Conservation (phyloP, 2,329 filamentous ascomycete species). For the Clarireedia homoeocarpa region DNA sequence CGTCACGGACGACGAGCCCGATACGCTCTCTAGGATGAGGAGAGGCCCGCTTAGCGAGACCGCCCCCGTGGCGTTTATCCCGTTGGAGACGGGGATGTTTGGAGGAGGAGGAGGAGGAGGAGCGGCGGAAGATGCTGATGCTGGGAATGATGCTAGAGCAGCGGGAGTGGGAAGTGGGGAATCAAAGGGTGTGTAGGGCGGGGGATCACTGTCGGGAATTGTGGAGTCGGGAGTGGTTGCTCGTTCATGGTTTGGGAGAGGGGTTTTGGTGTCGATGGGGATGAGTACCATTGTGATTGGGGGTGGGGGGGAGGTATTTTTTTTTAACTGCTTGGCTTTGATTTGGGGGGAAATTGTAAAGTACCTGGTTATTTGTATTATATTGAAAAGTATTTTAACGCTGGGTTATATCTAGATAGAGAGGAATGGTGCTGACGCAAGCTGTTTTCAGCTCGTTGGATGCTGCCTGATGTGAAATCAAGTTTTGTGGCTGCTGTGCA, state of each 20-base stretch:
- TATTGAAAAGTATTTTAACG: background rate
- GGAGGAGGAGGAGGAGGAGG: background rate
- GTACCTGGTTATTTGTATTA: background rate
- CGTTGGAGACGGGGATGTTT: slow-evolving; percentile 13
- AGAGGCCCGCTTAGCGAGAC: slow-evolving; percentile 16
- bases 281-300: slow-evolving; percentile 11
- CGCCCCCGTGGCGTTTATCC: slow-evolving; percentile 9
- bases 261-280: slow-evolving; percentile 6
- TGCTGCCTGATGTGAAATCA: background rate
- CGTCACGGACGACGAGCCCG: slow-evolving; percentile 7
- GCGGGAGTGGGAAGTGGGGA: slow-evolving; percentile 6
- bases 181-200: background rate
- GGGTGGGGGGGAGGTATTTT: background rate
- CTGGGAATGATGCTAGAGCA: background rate
- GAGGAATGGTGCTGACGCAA: background rate
- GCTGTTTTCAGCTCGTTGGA: background rate
- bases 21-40: slow-evolving; percentile 16
- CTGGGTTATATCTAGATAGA: background rate
- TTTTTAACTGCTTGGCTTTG: background rate
- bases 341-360: background rate
- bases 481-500: background rate
- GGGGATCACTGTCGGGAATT: background rate
- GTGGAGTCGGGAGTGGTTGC: background rate
- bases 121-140: background rate
- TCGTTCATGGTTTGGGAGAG: background rate